Base-by-base conservation (phyloP, 768 basidiomycete species). In the Rhodocollybia butyracea region DNA sequence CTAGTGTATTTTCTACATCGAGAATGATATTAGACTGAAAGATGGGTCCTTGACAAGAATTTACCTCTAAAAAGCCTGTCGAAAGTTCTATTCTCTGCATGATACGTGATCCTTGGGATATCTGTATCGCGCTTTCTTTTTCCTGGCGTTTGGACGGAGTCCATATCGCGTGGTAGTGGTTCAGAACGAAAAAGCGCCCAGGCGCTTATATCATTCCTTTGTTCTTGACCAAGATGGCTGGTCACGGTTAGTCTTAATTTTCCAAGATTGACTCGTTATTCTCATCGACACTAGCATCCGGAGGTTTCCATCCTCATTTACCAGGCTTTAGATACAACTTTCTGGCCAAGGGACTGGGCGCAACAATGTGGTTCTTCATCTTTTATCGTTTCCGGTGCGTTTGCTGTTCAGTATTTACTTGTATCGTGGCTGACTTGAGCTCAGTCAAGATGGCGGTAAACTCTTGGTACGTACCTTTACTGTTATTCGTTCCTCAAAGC, bases 341-440 rank as follows among this genome's bases (percentile, higher is more conserved):
- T 68, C 78, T 95, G 29, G 82, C 89, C 26, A 94, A 94, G 72
- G 85, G 83, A 57, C 76, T 97, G 42, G 94, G 94, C 46, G 94
- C 94, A 31, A 82, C 85, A 24, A 96, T 97, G 94, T 97, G 94
- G 94, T 96, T 96, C 83, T 97, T 94, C 78, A 94, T 97, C 68
- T 96, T 97, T 78, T 97, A 95, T 73, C 86, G 94, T 55, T 88
- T 90, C 60, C 79, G 93, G 94, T 96, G 64, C 66, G 88, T 39
- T 12, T 47, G 3, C 10, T 40, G 41, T 36, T 36, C 26, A 19
- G 30, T 10, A 12, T 12, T 24, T 34, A 36, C 17, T 24, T 30
- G 38, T 27, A 32, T 48, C 24, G 56, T 48, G 54, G 43, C 12
- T 54, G 46, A 27, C 46, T 5, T 40, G 29, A 50, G 27, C 60